A percentile compares a stretch with the other conserved stretches of the same genome.
phyloP scores from a whole-genome alignment of 345 rosid species.

The Noccaea bulbosa region DNA sequence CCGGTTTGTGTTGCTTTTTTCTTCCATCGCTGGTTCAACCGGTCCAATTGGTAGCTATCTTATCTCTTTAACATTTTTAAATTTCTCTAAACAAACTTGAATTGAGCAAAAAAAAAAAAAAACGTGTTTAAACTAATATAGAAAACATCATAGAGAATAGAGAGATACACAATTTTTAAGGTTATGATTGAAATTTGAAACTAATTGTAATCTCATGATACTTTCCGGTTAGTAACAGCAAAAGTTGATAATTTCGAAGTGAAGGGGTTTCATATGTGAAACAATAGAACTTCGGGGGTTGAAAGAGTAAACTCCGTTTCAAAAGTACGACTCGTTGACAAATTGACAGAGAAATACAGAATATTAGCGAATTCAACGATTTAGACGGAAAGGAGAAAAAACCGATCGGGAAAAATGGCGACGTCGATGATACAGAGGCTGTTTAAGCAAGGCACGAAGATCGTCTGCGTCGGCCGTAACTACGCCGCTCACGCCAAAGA shows the following conservation, averaged over 20 bases:
- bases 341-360: not conserved
- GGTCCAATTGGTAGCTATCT: not conserved
- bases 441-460: slow-evolving; percentile 76
- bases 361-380: not conserved
- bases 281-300: not conserved
- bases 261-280: not conserved
- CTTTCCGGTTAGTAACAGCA: not conserved
- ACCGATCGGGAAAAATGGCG: slow-evolving; percentile 43
- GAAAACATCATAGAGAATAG: too few species aligned
- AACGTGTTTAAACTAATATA: too few species aligned
- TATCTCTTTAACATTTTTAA: not conserved
- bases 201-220: too few species aligned
- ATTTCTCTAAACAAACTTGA: not conserved
- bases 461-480: slow-evolving; percentile 97
- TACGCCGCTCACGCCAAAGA: slow-evolving; percentile 97
- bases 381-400: not conserved
- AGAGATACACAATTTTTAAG: too few species aligned
- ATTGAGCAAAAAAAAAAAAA: too few species aligned
- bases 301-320: not conserved
- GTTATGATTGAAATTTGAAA: too few species aligned
- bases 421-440: slow-evolving; percentile 57
- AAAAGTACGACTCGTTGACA: not conserved
- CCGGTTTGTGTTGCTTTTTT: slow-evolving; percentile 8
- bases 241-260: slow-evolving; percentile 5
- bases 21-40: not conserved